These are phyloP conservation scores for Aphanomyces euteiches DNA, from an alignment of 352 stramenopile species.

Conservation along the genomic window DNA sequence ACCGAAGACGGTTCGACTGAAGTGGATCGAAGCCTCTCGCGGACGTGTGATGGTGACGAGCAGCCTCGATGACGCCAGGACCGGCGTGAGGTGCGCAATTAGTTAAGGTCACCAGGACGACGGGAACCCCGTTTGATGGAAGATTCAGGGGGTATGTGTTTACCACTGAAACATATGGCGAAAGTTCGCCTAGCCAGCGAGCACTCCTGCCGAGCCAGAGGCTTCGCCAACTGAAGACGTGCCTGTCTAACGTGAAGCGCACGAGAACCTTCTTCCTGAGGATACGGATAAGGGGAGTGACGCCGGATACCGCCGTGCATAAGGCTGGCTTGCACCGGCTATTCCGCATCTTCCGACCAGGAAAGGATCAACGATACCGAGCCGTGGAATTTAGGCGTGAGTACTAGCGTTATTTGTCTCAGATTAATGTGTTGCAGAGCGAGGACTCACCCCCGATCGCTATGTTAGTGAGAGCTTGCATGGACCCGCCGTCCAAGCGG, in stretches of 20 bases:
- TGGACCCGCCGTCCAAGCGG: slow-evolving; percentile 20
- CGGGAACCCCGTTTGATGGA: neutral
- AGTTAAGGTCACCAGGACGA: slow-evolving; percentile 23
- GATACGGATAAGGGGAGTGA: slow-evolving; percentile 14
- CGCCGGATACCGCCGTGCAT: slow-evolving; percentile 5
- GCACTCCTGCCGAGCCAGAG: neutral
- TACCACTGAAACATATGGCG: neutral
- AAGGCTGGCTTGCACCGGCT: slow-evolving; percentile 16
- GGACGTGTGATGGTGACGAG: no score
- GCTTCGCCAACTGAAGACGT: neutral
- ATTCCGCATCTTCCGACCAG: slow-evolving; percentile 11
- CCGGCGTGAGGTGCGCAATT: slow-evolving; percentile 5
- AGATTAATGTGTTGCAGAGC: slow-evolving; percentile 20
- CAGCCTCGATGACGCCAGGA: slow-evolving; percentile 4
- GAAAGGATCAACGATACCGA: slow-evolving; percentile 20
- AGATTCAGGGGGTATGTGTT: neutral
- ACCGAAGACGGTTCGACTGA: neutral
- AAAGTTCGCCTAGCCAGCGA: neutral
- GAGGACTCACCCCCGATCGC: slow-evolving; percentile 12
- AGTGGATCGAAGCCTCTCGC: neutral
- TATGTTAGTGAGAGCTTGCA: slow-evolving; percentile 20
- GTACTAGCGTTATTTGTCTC: slow-evolving; percentile 22
- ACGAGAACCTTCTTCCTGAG: neutral
- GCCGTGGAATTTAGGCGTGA: slow-evolving; percentile 15
- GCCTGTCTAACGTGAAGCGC: neutral